A percentile compares a stretch with the other conserved stretches of the same genome.
These are phyloP conservation scores for Cyberlindnera bimundalis DNA, from an alignment of 805 yeast genomes.

Conservation along the genomic window DNA sequence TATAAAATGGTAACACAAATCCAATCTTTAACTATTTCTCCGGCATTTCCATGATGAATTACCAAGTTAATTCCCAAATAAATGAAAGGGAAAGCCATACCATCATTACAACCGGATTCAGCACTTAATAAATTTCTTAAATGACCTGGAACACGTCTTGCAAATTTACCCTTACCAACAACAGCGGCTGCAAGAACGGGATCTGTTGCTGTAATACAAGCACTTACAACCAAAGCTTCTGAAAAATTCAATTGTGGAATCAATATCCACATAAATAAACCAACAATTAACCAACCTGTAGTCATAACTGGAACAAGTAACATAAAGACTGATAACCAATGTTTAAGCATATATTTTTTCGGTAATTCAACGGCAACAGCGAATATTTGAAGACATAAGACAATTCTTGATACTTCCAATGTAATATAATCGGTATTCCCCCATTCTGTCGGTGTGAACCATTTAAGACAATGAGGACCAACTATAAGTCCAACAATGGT, in stretches of 20 bases:
- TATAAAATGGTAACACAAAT: conserved; percentile 69
- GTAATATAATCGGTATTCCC: conserved; percentile 82
- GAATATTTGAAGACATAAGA: conserved; percentile 82
- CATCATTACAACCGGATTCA: conserved; percentile 89
- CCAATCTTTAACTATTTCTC: conserved; percentile 78
- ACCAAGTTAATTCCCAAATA: conserved; percentile 64
- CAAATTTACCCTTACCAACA: conserved; percentile 91
- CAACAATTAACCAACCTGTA: conserved; percentile 81
- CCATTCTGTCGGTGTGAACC: conserved; percentile 86
- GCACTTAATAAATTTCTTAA: conserved; percentile 78
- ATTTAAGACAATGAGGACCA: conserved; percentile 80
- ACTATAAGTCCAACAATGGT: conserved; percentile 78
- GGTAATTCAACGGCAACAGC: conserved; percentile 96
- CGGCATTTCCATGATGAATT: conserved; percentile 59
- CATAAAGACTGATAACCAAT: conserved; percentile 73
- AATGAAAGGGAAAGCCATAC: conserved; percentile 94
- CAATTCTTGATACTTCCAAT: conserved; percentile 77
- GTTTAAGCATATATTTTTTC: conserved; percentile 79
- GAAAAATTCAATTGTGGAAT: conserved; percentile 72
- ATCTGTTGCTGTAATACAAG: conserved; percentile 93
- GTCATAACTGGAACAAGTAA: conserved; percentile 87
- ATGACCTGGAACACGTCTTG: conserved; percentile 90
- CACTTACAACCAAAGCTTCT: conserved; percentile 70
- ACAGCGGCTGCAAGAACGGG: conserved; percentile 95
- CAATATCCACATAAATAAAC: conserved; percentile 72